Conservation (phyloP, 306 rosid genomes). For the Erythrophleum fordii region DNA sequence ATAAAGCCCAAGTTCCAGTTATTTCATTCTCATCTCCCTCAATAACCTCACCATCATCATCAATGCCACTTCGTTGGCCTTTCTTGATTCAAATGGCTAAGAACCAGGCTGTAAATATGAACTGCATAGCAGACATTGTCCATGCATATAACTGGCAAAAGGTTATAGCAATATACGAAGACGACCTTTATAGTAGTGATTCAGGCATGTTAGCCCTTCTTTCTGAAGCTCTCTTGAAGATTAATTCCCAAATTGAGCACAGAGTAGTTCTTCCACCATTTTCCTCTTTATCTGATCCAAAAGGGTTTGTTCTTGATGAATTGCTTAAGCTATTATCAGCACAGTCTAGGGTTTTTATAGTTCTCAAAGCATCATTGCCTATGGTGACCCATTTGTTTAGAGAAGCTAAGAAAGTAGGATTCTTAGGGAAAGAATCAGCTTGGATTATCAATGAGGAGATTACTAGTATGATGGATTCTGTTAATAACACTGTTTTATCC, state of each 20-base stretch:
- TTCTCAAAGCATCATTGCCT: slow-evolving; percentile 61
- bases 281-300: slow-evolving; percentile 54
- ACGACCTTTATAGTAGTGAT: slow-evolving; percentile 50
- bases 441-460: slow-evolving; percentile 64
- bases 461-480: slow-evolving; percentile 44
- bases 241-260: slow-evolving; percentile 57
- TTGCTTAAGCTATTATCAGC: slow-evolving; percentile 40
- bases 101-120: slow-evolving; percentile 39
- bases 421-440: slow-evolving; percentile 49
- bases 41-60: slow-evolving; percentile 42
- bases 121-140: slow-evolving; percentile 60
- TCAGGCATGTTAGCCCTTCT: slow-evolving; percentile 51
- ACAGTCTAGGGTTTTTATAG: slow-evolving; percentile 62
- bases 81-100: slow-evolving; percentile 58
- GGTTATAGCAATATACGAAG: slow-evolving; percentile 60
- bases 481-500: slow-evolving; percentile 39
- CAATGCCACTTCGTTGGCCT: slow-evolving; percentile 55
- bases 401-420: slow-evolving; percentile 59
- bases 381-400: slow-evolving; percentile 56
- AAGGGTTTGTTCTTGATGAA: slow-evolving; percentile 56
- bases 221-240: slow-evolving; percentile 60
- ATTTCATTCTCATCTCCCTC: slow-evolving; percentile 59
- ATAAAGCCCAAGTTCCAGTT: slow-evolving; percentile 48
- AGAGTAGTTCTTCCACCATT: slow-evolving; percentile 57
- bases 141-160: slow-evolving; percentile 38